Base-by-base conservation (phyloP, 352 stramenopile genomes). In the Thalassiosira oceanica region DNA sequence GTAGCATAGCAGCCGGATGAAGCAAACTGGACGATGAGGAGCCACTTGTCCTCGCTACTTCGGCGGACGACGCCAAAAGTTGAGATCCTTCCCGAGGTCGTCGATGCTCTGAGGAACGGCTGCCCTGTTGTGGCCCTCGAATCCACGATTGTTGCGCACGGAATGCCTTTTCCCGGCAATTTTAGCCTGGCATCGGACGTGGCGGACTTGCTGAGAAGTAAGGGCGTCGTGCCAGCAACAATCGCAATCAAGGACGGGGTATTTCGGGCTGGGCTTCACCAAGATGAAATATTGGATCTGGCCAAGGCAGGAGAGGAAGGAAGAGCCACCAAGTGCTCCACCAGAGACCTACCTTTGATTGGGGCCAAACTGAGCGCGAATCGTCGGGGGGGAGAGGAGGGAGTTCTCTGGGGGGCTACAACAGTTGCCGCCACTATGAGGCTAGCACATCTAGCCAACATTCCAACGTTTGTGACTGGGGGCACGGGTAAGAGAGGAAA, bases 81-180 rank as follows among this genome's bases (percentile, higher is more conserved):
- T 2, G 28, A 61, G 8, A 44, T 78, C 26, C 33, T 79, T 42
- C 68, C 68, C 1, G 68, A 79, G 49, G 68, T 79, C 11, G 28
- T 31, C 0, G 37, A 61, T 10, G 68, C 68, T 2, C 44, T 79
- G 3, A 28, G 44, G 3, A 37, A 42, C 18, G 62, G 62, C 21
- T 27, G 43, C 48, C 68, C 73, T 42, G 72, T 91, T 0, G 78
- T 98, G 23, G 96, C 96, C 36, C 89, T 99, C 15, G 96, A 99
- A 82, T 98, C 92, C n/a, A 99, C 96, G 44, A 99, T 99, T 78
- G 97, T 99, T 56, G 97, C 95, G 26, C 96, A 99, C 79, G 96
- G 93, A 1, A 98, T 99, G 95, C 96, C 96, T 27, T 99, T 93
- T 80, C 96, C 96, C 44, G 84, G 98, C 75, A 99, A 99, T 71